Evolutionary conservation across 805 yeast genomes (phyloP), one percentile per base, ranked within the genome.

Genomic region (Yarrowia divulgata): DNA sequence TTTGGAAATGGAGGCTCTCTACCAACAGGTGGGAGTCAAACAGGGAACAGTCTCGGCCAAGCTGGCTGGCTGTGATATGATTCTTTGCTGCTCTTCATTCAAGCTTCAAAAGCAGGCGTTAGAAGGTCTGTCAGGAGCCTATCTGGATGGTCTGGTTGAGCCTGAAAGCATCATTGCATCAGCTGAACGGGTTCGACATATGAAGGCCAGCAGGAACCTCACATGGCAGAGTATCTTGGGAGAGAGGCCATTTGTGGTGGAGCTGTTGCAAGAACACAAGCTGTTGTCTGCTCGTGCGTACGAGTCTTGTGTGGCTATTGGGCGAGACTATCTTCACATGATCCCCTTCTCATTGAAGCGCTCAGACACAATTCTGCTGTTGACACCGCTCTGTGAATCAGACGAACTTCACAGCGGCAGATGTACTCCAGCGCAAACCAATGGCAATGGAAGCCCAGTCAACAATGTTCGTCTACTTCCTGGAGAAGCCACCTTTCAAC

Each of bases 41-140:
- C 90, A 87, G 75, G 90, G 90, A 10, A 88, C 87, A 0, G 83
- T 85, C 8, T 79, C 86, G 73, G 88, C 90, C 2, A 78, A 86
- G n/a, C 81, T 82, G 63, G 90, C 89, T 8, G 88, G 90, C 6
- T 87, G 90, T 76, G 90, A 87, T 74, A 78, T 87, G 70, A 85
- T 87, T 10, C 80, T 87, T 82, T 87, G 87, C 29, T 87, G 90
- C 74, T 87, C 85, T 72, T 85, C 86, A 72, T 78, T 78, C 73
- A 78, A 80, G 18, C 78, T 85, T 42, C 90, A 87, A 74, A 80
- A 82, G 58, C 89, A 87, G 73, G 89, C 89, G 18, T 78, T 86
- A 6, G 82, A 81, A 14, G 81, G 81, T 3, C 71, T 81, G 16
- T 74, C 77, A 82, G 63, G 63, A 3, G 63, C 63, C 5, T 57